phyloP scores from a whole-genome alignment of 306 rosid species.

The Fragaria vesca region DNA sequence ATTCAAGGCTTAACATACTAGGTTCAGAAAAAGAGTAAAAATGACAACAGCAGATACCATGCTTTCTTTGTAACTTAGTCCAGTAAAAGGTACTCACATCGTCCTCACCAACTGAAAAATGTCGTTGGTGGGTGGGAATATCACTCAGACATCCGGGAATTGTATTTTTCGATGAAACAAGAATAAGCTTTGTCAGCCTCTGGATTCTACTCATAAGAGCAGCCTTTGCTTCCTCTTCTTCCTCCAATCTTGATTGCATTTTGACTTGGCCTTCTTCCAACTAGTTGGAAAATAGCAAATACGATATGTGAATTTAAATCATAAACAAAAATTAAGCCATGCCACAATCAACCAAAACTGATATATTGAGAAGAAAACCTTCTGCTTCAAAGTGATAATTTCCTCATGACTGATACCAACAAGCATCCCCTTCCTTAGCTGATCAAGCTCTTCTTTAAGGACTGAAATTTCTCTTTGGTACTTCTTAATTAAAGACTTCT shows the following conservation, averaged over 20 bases:
- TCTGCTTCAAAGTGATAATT: slow-evolving; percentile 76
- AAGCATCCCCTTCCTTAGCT: slow-evolving; percentile 74
- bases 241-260: slow-evolving; percentile 98
- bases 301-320: slow-evolving; percentile 19
- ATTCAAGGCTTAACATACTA: slow-evolving; percentile 12
- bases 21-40: neutral
- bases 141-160: slow-evolving; percentile 84
- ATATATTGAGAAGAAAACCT: slow-evolving; percentile 48
- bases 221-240: slow-evolving; percentile 98
- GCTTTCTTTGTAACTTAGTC: slow-evolving; percentile 2
- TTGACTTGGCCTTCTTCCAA: slow-evolving; percentile 98
- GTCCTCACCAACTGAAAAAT: slow-evolving; percentile 76
- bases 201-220: slow-evolving; percentile 99
- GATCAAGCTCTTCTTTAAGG: slow-evolving; percentile 96
- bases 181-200: slow-evolving; percentile 95
- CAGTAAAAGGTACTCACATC: slow-evolving; percentile 59
- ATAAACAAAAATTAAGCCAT: slow-evolving; percentile 14
- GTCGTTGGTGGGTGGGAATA: slow-evolving; percentile 70
- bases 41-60: neutral
- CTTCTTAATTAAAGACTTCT: slow-evolving; percentile 93
- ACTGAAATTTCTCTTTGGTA: slow-evolving; percentile 92
- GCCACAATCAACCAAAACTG: slow-evolving; percentile 12
- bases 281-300: slow-evolving; percentile 39
- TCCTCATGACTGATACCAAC: slow-evolving; percentile 91
- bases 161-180: slow-evolving; percentile 90